phyloP scores from a whole-genome alignment of 345 rosid genomes.

The Hibiscus trionum region DNA sequence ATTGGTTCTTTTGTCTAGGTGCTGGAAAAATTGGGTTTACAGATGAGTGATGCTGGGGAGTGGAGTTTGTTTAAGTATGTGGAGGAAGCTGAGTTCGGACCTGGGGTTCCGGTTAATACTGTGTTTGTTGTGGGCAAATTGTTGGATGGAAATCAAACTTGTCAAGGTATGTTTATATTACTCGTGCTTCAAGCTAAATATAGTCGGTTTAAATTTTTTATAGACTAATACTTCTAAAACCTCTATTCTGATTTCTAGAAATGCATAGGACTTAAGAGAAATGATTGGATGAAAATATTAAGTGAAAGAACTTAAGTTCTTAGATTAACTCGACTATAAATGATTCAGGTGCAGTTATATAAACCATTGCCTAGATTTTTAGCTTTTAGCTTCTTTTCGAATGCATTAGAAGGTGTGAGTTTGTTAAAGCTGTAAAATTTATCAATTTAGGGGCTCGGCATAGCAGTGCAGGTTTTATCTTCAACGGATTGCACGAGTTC shows the following conservation, averaged over 20 bases:
- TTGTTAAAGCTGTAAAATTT: constrained; percentile 2
- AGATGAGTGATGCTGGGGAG: constrained; percentile 32
- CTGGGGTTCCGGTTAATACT: constrained; percentile 40
- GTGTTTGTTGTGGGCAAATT: constrained; percentile 49
- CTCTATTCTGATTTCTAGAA: neutral
- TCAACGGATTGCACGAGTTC: neutral
- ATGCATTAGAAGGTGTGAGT: neutral
- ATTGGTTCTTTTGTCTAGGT: constrained; percentile 28
- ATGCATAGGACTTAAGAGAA: neutral
- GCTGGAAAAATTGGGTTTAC: constrained; percentile 43
- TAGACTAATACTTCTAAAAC: neutral
- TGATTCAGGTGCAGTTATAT: too few relatives aligned
- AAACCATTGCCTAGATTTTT: neutral
- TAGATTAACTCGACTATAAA: neutral
- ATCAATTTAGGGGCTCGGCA: neutral
- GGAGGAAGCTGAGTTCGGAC: constrained; percentile 83
- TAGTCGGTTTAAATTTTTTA: neutral
- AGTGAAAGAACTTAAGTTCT: neutral
- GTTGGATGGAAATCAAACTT: constrained; percentile 13
- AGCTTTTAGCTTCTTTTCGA: neutral
- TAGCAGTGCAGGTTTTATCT: neutral
- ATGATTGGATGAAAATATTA: neutral
- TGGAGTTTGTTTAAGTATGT: constrained; percentile 56
- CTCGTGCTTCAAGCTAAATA: neutral
- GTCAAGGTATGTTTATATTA: constrained; percentile 35